Percentiles rank a stretch among this genome's conserved stretches.
Evolutionary conservation across 2,329 filamentous ascomycete species (phyloP).

Genomic region (Colletotrichum musicola): DNA sequence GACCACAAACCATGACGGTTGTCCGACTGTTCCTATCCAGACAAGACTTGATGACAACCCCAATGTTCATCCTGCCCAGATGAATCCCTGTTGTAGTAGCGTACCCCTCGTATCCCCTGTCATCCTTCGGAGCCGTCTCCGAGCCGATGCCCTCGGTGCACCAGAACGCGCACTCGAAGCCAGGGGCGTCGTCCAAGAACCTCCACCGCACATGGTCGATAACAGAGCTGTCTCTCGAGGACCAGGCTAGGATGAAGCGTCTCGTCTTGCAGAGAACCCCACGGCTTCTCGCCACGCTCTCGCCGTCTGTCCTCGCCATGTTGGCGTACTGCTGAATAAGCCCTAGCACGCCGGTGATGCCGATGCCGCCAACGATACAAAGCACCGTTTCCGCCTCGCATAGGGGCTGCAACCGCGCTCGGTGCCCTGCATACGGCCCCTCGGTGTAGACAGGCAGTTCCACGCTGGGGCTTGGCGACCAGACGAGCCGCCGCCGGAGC

Average conservation of each 20-base stretch:
- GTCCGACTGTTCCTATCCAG: slow-evolving; percentile 5
- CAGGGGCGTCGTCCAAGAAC: neutral
- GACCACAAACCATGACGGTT: slow-evolving; percentile 44
- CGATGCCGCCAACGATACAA: slow-evolving; percentile 49
- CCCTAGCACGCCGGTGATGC: slow-evolving; percentile 48
- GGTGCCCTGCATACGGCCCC: slow-evolving; percentile 13
- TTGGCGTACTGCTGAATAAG: slow-evolving; percentile 37
- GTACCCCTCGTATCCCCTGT: slow-evolving; percentile 1
- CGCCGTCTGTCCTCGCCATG: neutral
- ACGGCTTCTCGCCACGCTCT: neutral
- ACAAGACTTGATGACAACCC: slow-evolving; percentile 38
- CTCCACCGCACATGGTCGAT: slow-evolving; percentile 32
- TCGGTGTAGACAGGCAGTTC: slow-evolving; percentile 8
- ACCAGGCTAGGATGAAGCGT: slow-evolving; percentile 44
- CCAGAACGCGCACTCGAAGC: slow-evolving; percentile 41
- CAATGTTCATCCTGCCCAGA: slow-evolving; percentile 40
- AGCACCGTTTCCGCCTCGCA: slow-evolving; percentile 45
- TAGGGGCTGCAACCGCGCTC: slow-evolving; percentile 3
- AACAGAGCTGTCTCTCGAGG: slow-evolving; percentile 41
- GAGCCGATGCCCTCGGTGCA: slow-evolving; percentile 42
- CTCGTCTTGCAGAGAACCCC: slow-evolving; percentile 7
- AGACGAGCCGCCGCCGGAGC: slow-evolving; percentile 3
- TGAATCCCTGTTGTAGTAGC: neutral
- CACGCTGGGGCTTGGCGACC: neutral
- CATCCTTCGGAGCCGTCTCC: slow-evolving; percentile 39